phyloP scores from a whole-genome alignment of 179 eudicot species.

The Camellia oleifera region DNA sequence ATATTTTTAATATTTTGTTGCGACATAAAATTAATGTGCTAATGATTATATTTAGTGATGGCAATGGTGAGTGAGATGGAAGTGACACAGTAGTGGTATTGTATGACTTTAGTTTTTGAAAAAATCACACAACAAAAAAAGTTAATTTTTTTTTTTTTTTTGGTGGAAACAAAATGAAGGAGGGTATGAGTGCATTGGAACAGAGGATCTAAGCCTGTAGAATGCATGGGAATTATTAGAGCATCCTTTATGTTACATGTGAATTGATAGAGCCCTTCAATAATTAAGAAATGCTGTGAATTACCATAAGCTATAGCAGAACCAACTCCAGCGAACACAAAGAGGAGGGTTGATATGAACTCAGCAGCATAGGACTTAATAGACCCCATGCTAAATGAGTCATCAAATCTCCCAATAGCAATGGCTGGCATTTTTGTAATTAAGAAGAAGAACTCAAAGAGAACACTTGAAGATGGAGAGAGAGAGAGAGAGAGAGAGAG shows the following conservation, averaged over 20 bases:
- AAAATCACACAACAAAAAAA: too few relatives aligned
- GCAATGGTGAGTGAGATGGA: neutral
- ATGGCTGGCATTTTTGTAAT: conserved; percentile 41
- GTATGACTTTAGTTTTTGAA: too few relatives aligned
- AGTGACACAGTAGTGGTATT: too few relatives aligned
- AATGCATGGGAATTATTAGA: neutral
- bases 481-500: neutral
- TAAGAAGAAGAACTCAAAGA: neutral
- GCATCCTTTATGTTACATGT: too few relatives aligned
- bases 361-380: conserved; percentile 73
- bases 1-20: too few relatives aligned
- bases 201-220: neutral
- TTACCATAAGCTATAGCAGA: conserved; percentile 78
- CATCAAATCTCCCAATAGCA: conserved; percentile 69
- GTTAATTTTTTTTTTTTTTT: too few relatives aligned
- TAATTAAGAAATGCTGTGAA: neutral
- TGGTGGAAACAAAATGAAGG: too few relatives aligned
- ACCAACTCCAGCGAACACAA: conserved; percentile 91
- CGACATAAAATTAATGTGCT: too few relatives aligned
- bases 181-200: too few relatives aligned
- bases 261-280: too few relatives aligned
- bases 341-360: conserved; percentile 78
- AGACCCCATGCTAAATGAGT: conserved; percentile 59
- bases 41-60: too few relatives aligned
- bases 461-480: neutral